These are phyloP conservation scores for Saturnispora besseyi DNA, from an alignment of 805 yeast species.

Conservation along the genomic window DNA sequence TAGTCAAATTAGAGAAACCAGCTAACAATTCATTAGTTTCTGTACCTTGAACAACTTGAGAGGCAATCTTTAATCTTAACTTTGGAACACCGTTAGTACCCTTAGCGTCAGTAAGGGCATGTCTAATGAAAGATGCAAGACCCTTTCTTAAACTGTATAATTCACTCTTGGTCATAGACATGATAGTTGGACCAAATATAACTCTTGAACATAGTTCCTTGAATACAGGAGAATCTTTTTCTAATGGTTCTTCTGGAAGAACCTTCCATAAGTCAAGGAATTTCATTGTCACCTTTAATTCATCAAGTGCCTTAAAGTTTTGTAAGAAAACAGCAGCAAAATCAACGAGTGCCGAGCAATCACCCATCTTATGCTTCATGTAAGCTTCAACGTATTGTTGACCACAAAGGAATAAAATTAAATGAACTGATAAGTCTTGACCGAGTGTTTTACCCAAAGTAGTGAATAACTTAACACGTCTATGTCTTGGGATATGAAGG, in stretches of 20 bases:
- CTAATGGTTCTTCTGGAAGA: slow-evolving; percentile 36
- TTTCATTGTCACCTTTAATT: slow-evolving; percentile 44
- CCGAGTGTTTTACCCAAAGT: slow-evolving; percentile 74
- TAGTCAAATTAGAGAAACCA: slow-evolving; percentile 24
- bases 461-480: slow-evolving; percentile 78
- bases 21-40: slow-evolving; percentile 17
- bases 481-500: slow-evolving; percentile 91
- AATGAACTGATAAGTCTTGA: slow-evolving; percentile 53
- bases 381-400: slow-evolving; percentile 58
- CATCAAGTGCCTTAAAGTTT: slow-evolving; percentile 60
- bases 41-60: slow-evolving; percentile 26
- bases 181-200: slow-evolving; percentile 53
- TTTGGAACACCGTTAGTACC: slow-evolving; percentile 35
- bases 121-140: slow-evolving; percentile 49
- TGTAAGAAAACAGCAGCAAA: slow-evolving; percentile 64
- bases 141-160: slow-evolving; percentile 39
- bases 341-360: slow-evolving; percentile 59
- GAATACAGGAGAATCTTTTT: slow-evolving; percentile 29
- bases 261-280: slow-evolving; percentile 45
- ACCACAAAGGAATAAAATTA: slow-evolving; percentile 70
- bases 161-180: slow-evolving; percentile 42
- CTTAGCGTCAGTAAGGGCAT: slow-evolving; percentile 35
- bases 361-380: slow-evolving; percentile 50
- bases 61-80: slow-evolving; percentile 31
- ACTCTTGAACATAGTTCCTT: slow-evolving; percentile 41